Evolutionary conservation across 225 moss, liverwort and hornwort genomes (phyloP), one percentile per base, ranked within the genome.

Genomic region (Pseudoscleropodium purum): DNA sequence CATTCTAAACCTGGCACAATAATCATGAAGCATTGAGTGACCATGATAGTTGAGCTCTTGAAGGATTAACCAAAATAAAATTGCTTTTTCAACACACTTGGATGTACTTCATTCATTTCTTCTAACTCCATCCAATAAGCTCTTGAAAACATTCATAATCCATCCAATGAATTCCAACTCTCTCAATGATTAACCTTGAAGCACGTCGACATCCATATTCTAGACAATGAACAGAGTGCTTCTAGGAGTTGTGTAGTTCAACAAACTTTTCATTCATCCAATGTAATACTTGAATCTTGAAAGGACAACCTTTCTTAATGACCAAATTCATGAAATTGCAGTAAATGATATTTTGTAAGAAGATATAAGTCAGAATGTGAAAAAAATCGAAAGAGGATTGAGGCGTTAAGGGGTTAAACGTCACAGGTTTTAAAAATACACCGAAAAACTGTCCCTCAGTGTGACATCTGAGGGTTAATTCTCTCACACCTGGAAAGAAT

Each of bases 11-110:
- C 34, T 36, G 9, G 15, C 2, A 52, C 8, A 24, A 23, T 20
- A 21, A 77, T 52, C 77, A 34, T 34, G 51, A 51, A 34, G 9
- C 27, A 41, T n/a, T 69, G 13, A 69, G 7, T 72, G 26, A 21
- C 9, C 15, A 41, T 9, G 2, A 15, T 72, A 9, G 5, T 15
- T 0, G 1, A 0, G 1, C 26, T 25, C 0, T 72, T 41, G 9
- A 41, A 72, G 15, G 9, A 41, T 13, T 8, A 1, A 26, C 25
- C 11, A 14, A 9, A 45, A 43, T 9, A 43, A 6, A 60, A 60
- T 26, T 30, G 1, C 3, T 47, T 45, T 47, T 31, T 11, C 30
- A 47, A 30, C 10, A 74, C 4, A 18, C 18, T 47, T 75, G 2
- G 0, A 75, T 49, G 19, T 31, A 47, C 18, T 75, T 75, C 30